A percentile compares a stretch with the other conserved stretches of the same genome.
Conservation (phyloP, 2,329 filamentous ascomycete species). For the Triangularia verruculosa region DNA sequence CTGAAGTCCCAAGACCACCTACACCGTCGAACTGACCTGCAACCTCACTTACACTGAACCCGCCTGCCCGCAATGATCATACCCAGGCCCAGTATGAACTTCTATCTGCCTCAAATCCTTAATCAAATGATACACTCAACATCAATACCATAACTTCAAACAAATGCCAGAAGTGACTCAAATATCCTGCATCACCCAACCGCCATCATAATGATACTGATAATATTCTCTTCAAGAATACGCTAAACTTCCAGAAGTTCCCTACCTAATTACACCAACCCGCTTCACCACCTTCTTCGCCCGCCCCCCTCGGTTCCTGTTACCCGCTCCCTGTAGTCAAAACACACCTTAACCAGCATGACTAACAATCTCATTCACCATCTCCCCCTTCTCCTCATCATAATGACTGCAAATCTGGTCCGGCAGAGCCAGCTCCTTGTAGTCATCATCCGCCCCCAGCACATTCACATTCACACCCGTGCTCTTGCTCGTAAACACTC, state of each 20-base stretch:
- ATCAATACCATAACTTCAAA: too few species aligned
- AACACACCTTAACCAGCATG: constrained; percentile 65
- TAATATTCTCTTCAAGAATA: neutral
- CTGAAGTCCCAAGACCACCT: too few species aligned
- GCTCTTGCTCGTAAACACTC: constrained; percentile 88
- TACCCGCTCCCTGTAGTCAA: neutral
- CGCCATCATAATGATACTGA: neutral
- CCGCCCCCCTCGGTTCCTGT: neutral
- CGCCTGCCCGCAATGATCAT: too few species aligned
- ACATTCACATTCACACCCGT: constrained; percentile 84
- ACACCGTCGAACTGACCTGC: too few species aligned
- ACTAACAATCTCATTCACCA: constrained; percentile 93
- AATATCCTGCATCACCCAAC: too few species aligned
- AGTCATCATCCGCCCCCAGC: constrained; percentile 72
- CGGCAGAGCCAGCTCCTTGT: constrained; percentile 80
- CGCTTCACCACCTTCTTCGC: too few species aligned
- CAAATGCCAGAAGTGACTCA: too few species aligned
- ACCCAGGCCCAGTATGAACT: too few species aligned
- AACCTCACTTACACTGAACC: too few species aligned
- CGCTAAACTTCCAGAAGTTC: neutral
- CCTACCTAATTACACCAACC: neutral
- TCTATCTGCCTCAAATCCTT: too few species aligned
- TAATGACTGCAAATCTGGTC: constrained; percentile 82
- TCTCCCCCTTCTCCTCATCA: constrained; percentile 65
- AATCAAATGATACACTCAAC: too few species aligned